Percentiles rank a stretch among this genome's conserved stretches.
Evolutionary conservation across 768 basidiomycete genomes (phyloP).

Genomic region (Podaxis sp.): DNA sequence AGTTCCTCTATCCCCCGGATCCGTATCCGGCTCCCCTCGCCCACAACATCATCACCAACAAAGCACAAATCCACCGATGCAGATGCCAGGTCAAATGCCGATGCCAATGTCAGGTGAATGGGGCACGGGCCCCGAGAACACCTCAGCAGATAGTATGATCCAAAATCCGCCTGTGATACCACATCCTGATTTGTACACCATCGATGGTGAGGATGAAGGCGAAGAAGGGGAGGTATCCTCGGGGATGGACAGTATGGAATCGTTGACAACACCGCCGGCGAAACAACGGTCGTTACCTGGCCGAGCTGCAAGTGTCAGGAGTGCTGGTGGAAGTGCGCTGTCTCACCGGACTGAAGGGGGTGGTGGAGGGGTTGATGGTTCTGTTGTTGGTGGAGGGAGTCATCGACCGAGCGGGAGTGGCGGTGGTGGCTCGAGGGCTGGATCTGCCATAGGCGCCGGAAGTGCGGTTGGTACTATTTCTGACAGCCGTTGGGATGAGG

Average conservation of each 20-base stretch:
- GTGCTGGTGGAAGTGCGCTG: slow-evolving; percentile 3
- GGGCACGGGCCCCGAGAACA: slow-evolving; percentile 1
- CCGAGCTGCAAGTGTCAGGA: slow-evolving; percentile 1
- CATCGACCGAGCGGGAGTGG: background rate
- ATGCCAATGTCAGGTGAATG: background rate
- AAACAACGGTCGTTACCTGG: background rate
- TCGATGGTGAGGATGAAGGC: slow-evolving; percentile 20
- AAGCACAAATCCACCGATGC: background rate
- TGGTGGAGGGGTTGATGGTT: background rate
- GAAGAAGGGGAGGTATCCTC: slow-evolving; percentile 32
- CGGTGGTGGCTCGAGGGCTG: background rate
- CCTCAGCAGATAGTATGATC: slow-evolving; percentile 4
- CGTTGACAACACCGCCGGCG: slow-evolving; percentile 31
- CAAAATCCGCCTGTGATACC: slow-evolving; percentile 10
- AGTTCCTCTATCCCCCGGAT: background rate
- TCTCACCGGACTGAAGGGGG: background rate
- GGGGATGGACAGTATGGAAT: slow-evolving; percentile 26
- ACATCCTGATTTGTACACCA: background rate
- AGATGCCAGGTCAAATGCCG: background rate
- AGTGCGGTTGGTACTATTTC: background rate
- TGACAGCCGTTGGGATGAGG: background rate
- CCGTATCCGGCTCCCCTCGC: background rate
- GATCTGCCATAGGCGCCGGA: background rate
- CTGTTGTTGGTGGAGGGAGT: background rate
- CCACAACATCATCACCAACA: background rate